Evolutionary conservation across 2,329 filamentous ascomycete genomes (phyloP), one percentile per base, ranked within the genome.

Genomic region (Furcasterigmium sp.): DNA sequence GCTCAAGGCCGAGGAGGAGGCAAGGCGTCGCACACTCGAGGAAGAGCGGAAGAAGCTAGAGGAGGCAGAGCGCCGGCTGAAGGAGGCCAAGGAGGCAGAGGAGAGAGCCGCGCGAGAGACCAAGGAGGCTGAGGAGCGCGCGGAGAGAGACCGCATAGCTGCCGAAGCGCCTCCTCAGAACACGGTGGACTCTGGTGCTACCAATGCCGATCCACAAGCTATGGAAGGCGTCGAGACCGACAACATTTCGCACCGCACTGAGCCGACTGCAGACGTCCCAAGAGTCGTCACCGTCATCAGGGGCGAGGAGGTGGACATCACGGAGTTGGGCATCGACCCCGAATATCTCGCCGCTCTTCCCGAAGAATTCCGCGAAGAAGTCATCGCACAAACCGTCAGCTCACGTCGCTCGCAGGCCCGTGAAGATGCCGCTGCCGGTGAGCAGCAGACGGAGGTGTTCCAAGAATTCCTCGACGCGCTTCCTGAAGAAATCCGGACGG

Each of bases 261-360:
- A 35, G 32, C 47, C 65, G 10, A 55, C 60, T 13, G 56, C 53
- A 8, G 51, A 60, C 17, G 57, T 59, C 20, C 59, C 62, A 3
- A 84, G 91, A 38, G 77, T 95, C 23, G 84, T 84, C 54, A 94
- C 88, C 14, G 91, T 79, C 2, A 90, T 98, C 42, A 76, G 91
- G 47, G 91, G 91, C 20, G 85, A 87, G 50, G 83, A 93, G 55
- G 80, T 95, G 42, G 93, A 98, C 61, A 93, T 98, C 39, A 98
- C 93, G 0, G 87, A 88, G 47, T 76, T 98, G 48, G 91, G 91
- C 39, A 97, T 98, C 54, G 93, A 98, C 59, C 80, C 86, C 14
- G 91, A 95, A 44, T 98, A 96, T 63, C 79, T 98, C 7, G 88
- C 93, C 46, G 94, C 91, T n/a, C 70, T 98, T n/a, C 93, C 93